Percentiles rank a stretch among this genome's conserved stretches.
phyloP scores from a whole-genome alignment of 1,139 yeast genomes.

The Williopsis jadinii region DNA sequence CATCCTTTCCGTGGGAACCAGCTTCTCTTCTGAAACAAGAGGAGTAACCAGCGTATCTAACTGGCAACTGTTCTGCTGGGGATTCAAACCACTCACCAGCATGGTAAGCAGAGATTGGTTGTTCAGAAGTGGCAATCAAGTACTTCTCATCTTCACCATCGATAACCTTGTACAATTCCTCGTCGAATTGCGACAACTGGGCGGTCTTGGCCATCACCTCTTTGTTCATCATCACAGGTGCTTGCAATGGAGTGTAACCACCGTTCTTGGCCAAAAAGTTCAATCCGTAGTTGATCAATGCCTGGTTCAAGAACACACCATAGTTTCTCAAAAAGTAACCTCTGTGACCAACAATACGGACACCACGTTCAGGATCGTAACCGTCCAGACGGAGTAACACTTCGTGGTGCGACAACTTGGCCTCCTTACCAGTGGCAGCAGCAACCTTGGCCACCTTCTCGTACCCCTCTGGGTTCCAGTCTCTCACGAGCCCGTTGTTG shows the following conservation, averaged over 20 bases:
- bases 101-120: conserved; percentile 97
- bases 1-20: conserved; percentile 98
- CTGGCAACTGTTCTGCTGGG: conserved; percentile 94
- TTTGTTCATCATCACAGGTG: conserved; percentile 99
- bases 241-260: conserved; percentile 87
- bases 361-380: conserved; percentile 98
- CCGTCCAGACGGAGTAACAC: conserved; percentile 91
- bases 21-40: conserved; percentile 99
- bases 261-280: conserved; percentile 73
- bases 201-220: conserved; percentile 99
- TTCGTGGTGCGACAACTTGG: conserved; percentile 90
- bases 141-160: conserved; percentile 98
- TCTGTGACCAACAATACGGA: conserved; percentile 95
- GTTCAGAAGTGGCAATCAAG: conserved; percentile 97
- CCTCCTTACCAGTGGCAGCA: conserved; percentile 68
- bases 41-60: conserved; percentile 94
- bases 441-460: conserved; percentile 56
- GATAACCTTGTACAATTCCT: conserved; percentile 90
- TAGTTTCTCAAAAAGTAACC: conserved; percentile 93
- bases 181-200: conserved; percentile 95
- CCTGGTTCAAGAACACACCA: conserved; percentile 97
- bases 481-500: conserved; percentile 78
- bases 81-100: conserved; percentile 98
- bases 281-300: conserved; percentile 92
- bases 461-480: conserved; percentile 73